phyloP scores from a whole-genome alignment of 805 yeast species.

The Yarrowia phangngaensis region DNA sequence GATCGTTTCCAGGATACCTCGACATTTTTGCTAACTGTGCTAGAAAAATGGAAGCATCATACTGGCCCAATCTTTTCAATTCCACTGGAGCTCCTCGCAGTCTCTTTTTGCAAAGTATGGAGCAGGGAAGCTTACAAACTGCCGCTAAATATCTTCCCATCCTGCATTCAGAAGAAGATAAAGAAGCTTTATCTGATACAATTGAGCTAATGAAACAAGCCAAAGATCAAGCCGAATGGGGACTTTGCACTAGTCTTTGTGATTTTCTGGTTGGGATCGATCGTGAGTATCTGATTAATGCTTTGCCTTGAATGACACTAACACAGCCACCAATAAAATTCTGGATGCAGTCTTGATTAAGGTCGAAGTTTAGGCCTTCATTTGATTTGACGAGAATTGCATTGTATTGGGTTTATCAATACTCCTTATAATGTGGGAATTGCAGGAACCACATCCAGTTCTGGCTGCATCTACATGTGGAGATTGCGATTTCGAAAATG shows the following conservation, averaged over 20 bases:
- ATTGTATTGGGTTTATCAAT: too few relatives aligned
- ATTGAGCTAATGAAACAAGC: conserved; percentile 39
- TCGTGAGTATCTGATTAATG: conserved; percentile 26
- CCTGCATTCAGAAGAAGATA: conserved; percentile 38
- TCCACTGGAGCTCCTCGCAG: conserved; percentile 40
- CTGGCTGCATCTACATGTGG: too few relatives aligned
- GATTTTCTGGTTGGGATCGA: conserved; percentile 43
- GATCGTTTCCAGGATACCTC: conserved; percentile 40
- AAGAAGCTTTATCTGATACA: conserved; percentile 35
- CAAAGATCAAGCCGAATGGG: conserved; percentile 37
- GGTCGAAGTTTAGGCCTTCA: too few relatives aligned
- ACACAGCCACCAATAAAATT: conserved; percentile 20
- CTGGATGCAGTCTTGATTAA: conserved; percentile 16
- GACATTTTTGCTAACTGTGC: conserved; percentile 48
- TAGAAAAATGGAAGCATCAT: conserved; percentile 54
- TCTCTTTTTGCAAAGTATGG: conserved; percentile 41
- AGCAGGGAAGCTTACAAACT: conserved; percentile 39
- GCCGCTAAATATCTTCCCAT: conserved; percentile 44
- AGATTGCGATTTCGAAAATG: too few relatives aligned
- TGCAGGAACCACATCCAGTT: too few relatives aligned
- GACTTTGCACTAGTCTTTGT: conserved; percentile 41
- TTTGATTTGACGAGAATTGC: too few relatives aligned
- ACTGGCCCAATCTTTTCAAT: conserved; percentile 47
- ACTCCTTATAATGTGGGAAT: too few relatives aligned
- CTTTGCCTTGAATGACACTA: conserved; percentile 12